A percentile compares a stretch with the other conserved stretches of the same genome.
Conservation (phyloP, 495 filamentous ascomycete genomes). For the Hypoxylon perforatum region DNA sequence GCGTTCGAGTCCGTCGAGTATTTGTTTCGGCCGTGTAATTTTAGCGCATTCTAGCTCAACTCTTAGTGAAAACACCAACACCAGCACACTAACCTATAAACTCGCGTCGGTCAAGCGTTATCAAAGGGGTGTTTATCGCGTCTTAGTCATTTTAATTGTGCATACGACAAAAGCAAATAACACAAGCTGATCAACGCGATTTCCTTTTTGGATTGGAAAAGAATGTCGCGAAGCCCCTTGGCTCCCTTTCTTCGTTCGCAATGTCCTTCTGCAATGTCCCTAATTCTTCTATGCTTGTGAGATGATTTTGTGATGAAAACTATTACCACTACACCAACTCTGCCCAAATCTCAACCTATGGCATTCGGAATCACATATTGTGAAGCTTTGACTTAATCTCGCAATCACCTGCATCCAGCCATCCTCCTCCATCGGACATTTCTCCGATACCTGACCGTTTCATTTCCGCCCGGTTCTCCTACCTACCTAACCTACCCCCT, state of each 20-base stretch:
- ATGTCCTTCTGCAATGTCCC: not conserved
- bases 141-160: slow-evolving; percentile 27
- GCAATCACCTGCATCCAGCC: too few species aligned
- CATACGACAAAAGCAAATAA: slow-evolving; percentile 14
- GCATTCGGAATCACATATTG: too few species aligned
- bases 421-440: too few species aligned
- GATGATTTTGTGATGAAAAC: too few species aligned
- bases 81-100: not conserved
- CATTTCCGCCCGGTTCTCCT: too few species aligned
- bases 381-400: too few species aligned
- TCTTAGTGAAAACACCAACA: not conserved
- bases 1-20: not conserved
- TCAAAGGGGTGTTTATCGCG: slow-evolving; percentile 6
- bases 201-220: not conserved
- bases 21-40: not conserved
- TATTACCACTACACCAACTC: too few species aligned
- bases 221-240: too few species aligned
- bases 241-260: slow-evolving; percentile 9
- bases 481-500: too few species aligned
- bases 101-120: not conserved
- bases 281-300: not conserved
- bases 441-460: too few species aligned
- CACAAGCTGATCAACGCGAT: slow-evolving; percentile 2
- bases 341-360: too few species aligned
- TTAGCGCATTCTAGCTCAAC: not conserved